Conservation (phyloP, 2,329 filamentous ascomycete genomes). For the Exophiala mesophila region DNA sequence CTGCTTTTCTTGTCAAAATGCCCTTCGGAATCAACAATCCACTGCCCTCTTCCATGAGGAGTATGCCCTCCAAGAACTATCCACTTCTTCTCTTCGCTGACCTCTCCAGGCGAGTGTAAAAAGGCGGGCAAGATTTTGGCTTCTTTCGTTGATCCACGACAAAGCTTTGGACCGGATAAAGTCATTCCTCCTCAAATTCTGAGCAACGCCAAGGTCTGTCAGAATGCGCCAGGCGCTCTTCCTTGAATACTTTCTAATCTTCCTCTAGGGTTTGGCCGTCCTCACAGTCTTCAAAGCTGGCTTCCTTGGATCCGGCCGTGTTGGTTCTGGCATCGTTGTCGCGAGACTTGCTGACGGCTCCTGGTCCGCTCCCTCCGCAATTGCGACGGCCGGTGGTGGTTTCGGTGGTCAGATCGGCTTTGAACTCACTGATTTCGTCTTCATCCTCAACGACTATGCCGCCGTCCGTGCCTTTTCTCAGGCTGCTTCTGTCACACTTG, state of each 20-base stretch:
- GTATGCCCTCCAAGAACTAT: conserved; percentile 33
- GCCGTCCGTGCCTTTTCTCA: conserved; percentile 94
- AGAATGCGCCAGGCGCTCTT: conserved; percentile 15
- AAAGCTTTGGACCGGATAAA: conserved; percentile 93
- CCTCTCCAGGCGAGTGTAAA: conserved; percentile 77
- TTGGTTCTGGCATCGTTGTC: conserved; percentile 47
- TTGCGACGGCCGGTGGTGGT: conserved; percentile 45
- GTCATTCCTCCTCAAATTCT: conserved; percentile 89
- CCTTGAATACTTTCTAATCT: conserved; percentile 10
- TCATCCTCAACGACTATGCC: conserved; percentile 87
- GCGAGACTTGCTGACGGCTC: conserved; percentile 45
- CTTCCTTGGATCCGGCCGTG: conserved; percentile 47
- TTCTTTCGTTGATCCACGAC: conserved; percentile 88
- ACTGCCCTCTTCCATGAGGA: conserved; percentile 45
- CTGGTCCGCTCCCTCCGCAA: conserved; percentile 48
- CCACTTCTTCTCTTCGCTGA: conserved; percentile 22
- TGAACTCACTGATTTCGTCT: conserved; percentile 68
- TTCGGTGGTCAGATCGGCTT: conserved; percentile 50
- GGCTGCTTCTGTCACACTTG: conserved; percentile 82
- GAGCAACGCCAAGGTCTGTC: conserved; percentile 74
- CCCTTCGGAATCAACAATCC: conserved; percentile 30
- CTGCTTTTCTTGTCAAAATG: no score
- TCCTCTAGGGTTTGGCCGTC: conserved; percentile 42
- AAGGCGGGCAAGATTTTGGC: conserved; percentile 94
- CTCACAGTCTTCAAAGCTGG: conserved; percentile 48